Evolutionary conservation across 495 filamentous ascomycete species (phyloP), one percentile per base, ranked within the genome.

Genomic region (Glarea lozoyensis): DNA sequence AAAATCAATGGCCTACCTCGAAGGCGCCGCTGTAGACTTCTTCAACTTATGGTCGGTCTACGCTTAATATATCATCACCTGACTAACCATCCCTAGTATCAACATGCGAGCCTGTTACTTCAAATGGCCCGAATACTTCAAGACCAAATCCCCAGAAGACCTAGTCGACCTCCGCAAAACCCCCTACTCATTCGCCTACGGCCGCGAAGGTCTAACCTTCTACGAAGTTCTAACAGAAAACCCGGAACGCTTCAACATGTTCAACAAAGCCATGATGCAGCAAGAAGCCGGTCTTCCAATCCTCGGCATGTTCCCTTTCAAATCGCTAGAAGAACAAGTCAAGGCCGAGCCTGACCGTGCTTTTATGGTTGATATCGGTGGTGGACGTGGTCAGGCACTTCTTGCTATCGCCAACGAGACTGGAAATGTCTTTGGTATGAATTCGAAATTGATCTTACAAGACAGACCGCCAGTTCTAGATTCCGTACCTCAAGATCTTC

Each of bases 391-490:
- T 7, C 54, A 56, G 27, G 35, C 33, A 12, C 13, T 43, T 1
- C 13, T 23, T 22, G 22, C 21, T 6, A 46, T 50, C 17, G 6
- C 19, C 2, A 25, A 40, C 13, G 42, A 37, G 9, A 35, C 24
- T 9, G 22, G 7, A 2, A 27, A 36, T 11, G 25, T n/a, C 9
- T 43, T 18, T 21, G 42, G 37, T 3, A 40, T 19, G 7, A 21
- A 7, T n/a, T 16, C 34, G 23, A 46, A 39, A 5, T 58, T 80
- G 20, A 54, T 79, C 10, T 46, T 78, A 2, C 73, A 81, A 42
- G 78, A 82, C 40, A 50, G 72, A 0, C 61, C 70, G 2, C 51
- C 60, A 17, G 62, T 62, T 1, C 43, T 76, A 3, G 46, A 56
- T 2, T 48, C 54, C 7, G 11, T 52, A 15, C 5, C 12, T 10